Percentiles rank a stretch among this genome's conserved stretches.
Conservation (phyloP, 768 basidiomycete species). For the Termitomyces sp. region DNA sequence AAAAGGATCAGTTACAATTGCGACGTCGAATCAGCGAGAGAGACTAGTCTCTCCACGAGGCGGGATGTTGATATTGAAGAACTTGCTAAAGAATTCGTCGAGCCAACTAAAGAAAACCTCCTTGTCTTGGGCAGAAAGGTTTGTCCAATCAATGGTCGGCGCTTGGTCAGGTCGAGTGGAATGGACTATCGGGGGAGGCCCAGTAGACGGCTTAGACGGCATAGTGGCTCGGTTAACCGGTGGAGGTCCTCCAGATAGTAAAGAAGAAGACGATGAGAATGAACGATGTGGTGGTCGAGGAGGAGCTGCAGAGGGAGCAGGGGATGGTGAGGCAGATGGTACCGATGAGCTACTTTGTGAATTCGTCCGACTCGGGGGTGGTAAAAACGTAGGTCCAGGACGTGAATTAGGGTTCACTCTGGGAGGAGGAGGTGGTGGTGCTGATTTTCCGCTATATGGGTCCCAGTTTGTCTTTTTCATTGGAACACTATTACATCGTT, state of each 20-base stretch:
- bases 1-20: not conserved
- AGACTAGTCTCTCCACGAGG: conserved; percentile 6
- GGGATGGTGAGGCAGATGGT: conserved; percentile 17
- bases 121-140: conserved; percentile 67
- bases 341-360: conserved; percentile 12
- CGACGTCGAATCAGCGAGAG: not conserved
- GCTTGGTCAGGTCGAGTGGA: conserved; percentile 30
- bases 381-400: conserved; percentile 23
- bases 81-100: conserved; percentile 73
- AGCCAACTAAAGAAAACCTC: conserved; percentile 74
- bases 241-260: conserved; percentile 25
- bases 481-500: conserved; percentile 39
- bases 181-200: conserved; percentile 33
- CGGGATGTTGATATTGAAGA: conserved; percentile 29
- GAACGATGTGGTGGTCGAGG: conserved; percentile 21
- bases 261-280: conserved; percentile 3
- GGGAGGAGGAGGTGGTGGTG: conserved; percentile 50
- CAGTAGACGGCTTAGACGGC: not conserved
- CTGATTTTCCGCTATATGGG: conserved; percentile 51
- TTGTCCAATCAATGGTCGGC: conserved; percentile 60
- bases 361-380: conserved; percentile 19
- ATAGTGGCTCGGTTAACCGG: conserved; percentile 29
- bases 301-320: conserved; percentile 11
- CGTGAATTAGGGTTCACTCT: conserved; percentile 31
- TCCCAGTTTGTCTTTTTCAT: conserved; percentile 67